Evolutionary conservation across 2,329 filamentous ascomycete species (phyloP).

Genomic region (Dactylellina cionopaga): DNA sequence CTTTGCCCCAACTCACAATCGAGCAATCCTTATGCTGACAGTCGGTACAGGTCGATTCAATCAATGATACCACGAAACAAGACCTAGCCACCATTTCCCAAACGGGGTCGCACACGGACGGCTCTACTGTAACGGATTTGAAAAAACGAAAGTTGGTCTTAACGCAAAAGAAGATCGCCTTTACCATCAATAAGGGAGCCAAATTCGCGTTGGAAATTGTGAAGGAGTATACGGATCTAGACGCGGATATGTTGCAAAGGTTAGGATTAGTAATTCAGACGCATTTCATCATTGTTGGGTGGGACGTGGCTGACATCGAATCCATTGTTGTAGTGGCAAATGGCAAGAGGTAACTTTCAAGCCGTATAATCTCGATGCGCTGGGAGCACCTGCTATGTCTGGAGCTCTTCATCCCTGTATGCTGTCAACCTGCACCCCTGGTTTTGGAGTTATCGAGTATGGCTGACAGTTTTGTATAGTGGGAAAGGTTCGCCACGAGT

Average conservation of each 20-base stretch:
- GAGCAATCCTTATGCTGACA: slow-evolving; percentile 65
- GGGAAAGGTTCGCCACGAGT: slow-evolving; percentile 95
- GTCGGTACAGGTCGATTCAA: slow-evolving; percentile 71
- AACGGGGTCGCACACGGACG: slow-evolving; percentile 74
- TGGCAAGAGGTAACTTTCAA: slow-evolving; percentile 95
- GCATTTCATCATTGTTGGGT: slow-evolving; percentile 14
- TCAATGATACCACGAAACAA: slow-evolving; percentile 80
- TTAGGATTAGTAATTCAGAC: slow-evolving; percentile 50
- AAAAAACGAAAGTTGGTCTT: slow-evolving; percentile 92
- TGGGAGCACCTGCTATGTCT: slow-evolving; percentile 66
- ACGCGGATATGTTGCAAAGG: slow-evolving; percentile 86
- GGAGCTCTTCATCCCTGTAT: slow-evolving; percentile 65
- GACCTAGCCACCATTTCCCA: slow-evolving; percentile 78
- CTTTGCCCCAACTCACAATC: too few relatives aligned
- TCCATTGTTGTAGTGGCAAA: slow-evolving; percentile 67
- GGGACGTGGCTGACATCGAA: slow-evolving; percentile 7
- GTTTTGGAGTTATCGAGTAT: neutral
- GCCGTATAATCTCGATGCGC: slow-evolving; percentile 79
- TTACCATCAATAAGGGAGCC: slow-evolving; percentile 82
- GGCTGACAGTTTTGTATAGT: slow-evolving; percentile 63
- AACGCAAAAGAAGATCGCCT: slow-evolving; percentile 84
- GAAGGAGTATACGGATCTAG: slow-evolving; percentile 94
- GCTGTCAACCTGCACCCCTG: neutral
- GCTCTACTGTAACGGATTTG: slow-evolving; percentile 80
- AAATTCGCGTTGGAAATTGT: slow-evolving; percentile 90